Evolutionary conservation across 306 rosid species (phyloP).

Genomic region (Quercus dentata): DNA sequence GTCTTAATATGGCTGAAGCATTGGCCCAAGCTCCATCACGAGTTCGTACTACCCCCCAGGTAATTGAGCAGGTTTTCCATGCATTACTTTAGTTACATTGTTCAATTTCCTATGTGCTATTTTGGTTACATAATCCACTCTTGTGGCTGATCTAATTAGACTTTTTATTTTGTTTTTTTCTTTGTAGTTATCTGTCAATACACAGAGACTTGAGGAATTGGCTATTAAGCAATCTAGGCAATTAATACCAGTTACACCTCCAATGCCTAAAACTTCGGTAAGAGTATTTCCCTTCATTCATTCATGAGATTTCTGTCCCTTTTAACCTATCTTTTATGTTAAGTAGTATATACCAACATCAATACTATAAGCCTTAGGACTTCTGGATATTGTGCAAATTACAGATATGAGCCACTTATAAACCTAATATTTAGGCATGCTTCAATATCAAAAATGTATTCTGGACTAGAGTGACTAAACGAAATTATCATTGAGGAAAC

Average conservation of each 20-base stretch:
- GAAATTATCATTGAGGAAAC: too few relatives aligned
- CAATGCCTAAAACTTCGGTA: constrained; percentile 83
- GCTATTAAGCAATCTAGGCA: constrained; percentile 97
- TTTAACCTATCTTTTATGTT: neutral
- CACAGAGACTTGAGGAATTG: constrained; percentile 98
- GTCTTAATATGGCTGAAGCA: constrained; percentile 99
- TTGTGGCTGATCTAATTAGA: constrained; percentile 13
- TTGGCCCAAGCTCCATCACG: constrained; percentile 84
- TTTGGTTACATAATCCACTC: constrained; percentile 5
- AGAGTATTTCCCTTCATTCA: constrained; percentile 20
- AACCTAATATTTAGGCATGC: too few relatives aligned
- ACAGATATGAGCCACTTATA: neutral
- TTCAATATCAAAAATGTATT: neutral
- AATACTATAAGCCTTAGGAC: neutral
- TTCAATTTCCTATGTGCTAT: neutral
- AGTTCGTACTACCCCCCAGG: constrained; percentile 75
- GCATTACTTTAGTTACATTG: neutral
- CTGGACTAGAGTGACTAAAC: neutral
- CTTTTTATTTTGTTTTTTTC: constrained; percentile 2
- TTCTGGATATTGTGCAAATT: neutral
- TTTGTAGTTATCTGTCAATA: constrained; percentile 62
- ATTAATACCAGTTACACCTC: constrained; percentile 91
- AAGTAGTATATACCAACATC: neutral
- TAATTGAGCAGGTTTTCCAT: constrained; percentile 29
- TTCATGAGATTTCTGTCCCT: neutral